Conservation (phyloP, 345 rosid species). For the Erysimum cheiranthoides region DNA sequence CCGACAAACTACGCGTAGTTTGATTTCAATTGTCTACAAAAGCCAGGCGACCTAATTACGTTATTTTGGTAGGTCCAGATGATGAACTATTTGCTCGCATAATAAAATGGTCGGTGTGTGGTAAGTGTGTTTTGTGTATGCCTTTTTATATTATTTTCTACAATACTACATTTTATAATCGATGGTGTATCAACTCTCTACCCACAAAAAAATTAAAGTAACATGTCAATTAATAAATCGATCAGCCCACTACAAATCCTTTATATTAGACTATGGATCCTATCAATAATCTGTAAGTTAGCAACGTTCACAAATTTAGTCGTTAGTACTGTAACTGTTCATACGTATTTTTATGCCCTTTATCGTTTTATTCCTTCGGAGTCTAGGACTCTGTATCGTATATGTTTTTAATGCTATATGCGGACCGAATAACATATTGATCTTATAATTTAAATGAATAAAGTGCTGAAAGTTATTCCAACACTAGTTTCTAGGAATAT, state of each 20-base stretch:
- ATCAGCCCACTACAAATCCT: slow-evolving; percentile 34
- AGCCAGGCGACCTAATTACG: slow-evolving; percentile 30
- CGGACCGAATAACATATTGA: slow-evolving; percentile 11
- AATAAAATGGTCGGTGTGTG: slow-evolving; percentile 38
- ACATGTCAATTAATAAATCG: slow-evolving; percentile 2
- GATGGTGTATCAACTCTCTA: slow-evolving; percentile 14
- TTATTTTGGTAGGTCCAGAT: slow-evolving; percentile 33
- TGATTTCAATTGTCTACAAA: slow-evolving; percentile 16
- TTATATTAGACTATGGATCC: slow-evolving; percentile 16
- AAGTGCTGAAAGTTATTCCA: slow-evolving; percentile 33
- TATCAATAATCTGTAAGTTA: not conserved
- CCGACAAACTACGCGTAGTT: slow-evolving; percentile 43
- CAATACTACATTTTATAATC: not conserved
- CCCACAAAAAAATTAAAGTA: slow-evolving; percentile 29
- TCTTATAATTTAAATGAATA: slow-evolving; percentile 4
- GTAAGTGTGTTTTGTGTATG: slow-evolving; percentile 16
- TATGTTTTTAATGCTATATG: not conserved
- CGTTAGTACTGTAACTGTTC: slow-evolving; percentile 9
- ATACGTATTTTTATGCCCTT: slow-evolving; percentile 19
- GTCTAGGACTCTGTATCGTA: slow-evolving; percentile 9
- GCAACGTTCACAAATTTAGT: slow-evolving; percentile 25
- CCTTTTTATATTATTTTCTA: not conserved
- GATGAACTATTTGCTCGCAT: slow-evolving; percentile 6
- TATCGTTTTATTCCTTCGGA: slow-evolving; percentile 20
- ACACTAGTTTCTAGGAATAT: slow-evolving; percentile 30